Percentiles rank a stretch among this genome's conserved stretches.
These are phyloP conservation scores for Spergularia azorica DNA, from an alignment of 179 eudicot genomes.

Conservation along the genomic window DNA sequence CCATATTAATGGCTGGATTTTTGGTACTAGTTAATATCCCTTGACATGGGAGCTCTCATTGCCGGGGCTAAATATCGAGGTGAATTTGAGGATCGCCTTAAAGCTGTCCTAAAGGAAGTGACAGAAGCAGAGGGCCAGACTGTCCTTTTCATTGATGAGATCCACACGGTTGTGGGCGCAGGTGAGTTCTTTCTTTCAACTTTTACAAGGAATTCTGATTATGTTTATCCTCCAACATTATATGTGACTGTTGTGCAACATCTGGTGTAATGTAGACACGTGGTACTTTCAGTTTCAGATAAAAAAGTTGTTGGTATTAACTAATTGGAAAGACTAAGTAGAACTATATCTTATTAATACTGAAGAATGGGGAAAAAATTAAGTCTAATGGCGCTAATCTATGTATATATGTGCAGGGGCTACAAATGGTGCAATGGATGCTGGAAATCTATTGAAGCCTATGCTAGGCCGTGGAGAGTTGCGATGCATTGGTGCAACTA, in stretches of 20 bases:
- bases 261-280: too few species aligned
- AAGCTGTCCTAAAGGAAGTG: constrained; percentile 93
- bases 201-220: neutral
- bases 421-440: constrained; percentile 98
- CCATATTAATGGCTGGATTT: neutral
- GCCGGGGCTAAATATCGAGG: constrained; percentile 99
- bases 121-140: constrained; percentile 95
- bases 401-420: constrained; percentile 55
- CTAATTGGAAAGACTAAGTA: neutral
- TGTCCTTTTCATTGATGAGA: constrained; percentile 92
- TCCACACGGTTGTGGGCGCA: constrained; percentile 97
- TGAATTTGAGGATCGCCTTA: constrained; percentile 93
- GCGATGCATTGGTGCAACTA: constrained; percentile 98
- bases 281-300: too few species aligned
- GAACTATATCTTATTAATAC: neutral
- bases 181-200: constrained; percentile 44
- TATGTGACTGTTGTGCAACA: too few species aligned
- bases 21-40: constrained; percentile 75
- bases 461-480: constrained; percentile 99
- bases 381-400: neutral
- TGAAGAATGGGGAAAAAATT: neutral
- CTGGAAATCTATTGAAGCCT: constrained; percentile 95
- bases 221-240: neutral
- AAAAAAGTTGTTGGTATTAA: too few species aligned
- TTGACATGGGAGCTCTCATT: constrained; percentile 96